Evolutionary conservation across 345 rosid species (phyloP).

Genomic region (Microcos paniculata): DNA sequence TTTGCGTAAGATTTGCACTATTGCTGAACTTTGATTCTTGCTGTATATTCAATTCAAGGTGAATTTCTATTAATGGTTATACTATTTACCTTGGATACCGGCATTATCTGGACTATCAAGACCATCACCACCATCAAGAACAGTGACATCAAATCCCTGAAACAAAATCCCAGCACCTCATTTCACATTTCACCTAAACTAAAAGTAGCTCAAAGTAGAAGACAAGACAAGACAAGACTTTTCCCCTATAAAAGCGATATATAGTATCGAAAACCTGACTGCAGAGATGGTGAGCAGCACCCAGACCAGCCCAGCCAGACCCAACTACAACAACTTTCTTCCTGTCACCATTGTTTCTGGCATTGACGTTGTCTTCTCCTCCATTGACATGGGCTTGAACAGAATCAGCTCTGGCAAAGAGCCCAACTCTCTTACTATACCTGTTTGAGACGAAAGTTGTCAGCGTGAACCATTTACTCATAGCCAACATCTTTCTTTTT

Average conservation of each 20-base stretch:
- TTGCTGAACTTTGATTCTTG: not conserved
- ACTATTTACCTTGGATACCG: constrained; percentile 47
- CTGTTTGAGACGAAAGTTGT: constrained; percentile 7
- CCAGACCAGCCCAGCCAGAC: constrained; percentile 69
- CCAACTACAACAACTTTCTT: constrained; percentile 56
- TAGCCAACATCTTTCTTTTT: constrained; percentile 29
- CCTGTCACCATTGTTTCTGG: constrained; percentile 13
- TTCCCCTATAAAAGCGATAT: not conserved
- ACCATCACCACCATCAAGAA: constrained; percentile 52
- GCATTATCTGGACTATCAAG: constrained; percentile 46
- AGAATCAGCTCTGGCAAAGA: constrained; percentile 13
- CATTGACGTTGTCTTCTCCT: not conserved
- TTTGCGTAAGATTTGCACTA: not conserved
- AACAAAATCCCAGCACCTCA: constrained; percentile 15
- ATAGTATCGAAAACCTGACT: constrained; percentile 34
- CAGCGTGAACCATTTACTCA: constrained; percentile 18
- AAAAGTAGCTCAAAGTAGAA: not conserved
- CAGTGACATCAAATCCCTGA: constrained; percentile 58
- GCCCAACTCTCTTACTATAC: constrained; percentile 1
- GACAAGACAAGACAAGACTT: not conserved
- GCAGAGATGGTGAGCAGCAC: constrained; percentile 64
- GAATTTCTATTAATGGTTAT: not conserved
- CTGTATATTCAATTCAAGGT: not conserved
- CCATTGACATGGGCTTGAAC: constrained; percentile 26
- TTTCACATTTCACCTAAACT: not conserved